A percentile compares a stretch with the other conserved stretches of the same genome.
These are phyloP conservation scores for Neurospora sp. DNA, from an alignment of 495 filamentous ascomycete species.

Conservation along the genomic window DNA sequence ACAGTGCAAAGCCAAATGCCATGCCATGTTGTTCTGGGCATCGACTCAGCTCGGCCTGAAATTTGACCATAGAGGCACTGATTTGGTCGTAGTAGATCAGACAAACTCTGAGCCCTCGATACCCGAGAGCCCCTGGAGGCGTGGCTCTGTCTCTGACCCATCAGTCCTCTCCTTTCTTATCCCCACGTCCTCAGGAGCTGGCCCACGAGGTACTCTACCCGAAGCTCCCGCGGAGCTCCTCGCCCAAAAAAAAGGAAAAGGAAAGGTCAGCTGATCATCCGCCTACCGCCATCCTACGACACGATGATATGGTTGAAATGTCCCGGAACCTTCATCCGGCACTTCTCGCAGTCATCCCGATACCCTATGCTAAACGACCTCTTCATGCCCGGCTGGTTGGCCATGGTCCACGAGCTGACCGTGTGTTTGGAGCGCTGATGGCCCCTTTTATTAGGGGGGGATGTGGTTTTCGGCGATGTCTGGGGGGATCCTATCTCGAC, in stretches of 20 bases:
- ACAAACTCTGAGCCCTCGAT: neutral
- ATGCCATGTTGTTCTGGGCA: neutral
- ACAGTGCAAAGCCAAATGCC: neutral
- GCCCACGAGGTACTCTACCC: neutral
- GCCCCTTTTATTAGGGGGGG: slow-evolving; percentile 21
- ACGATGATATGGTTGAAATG: slow-evolving; percentile 80
- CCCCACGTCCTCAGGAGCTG: neutral
- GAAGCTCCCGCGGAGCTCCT: neutral
- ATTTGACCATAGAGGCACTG: neutral
- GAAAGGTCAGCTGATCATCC: neutral
- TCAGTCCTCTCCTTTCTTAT: neutral
- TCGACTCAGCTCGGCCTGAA: neutral
- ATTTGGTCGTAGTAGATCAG: neutral
- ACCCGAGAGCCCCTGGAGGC: neutral
- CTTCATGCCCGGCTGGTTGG: slow-evolving; percentile 47
- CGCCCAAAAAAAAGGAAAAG: neutral
- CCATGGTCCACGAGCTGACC: slow-evolving; percentile 35
- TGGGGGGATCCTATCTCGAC: slow-evolving; percentile 7
- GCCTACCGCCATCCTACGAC: slow-evolving; percentile 27
- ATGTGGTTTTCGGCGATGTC: slow-evolving; percentile 21
- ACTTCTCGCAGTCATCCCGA: slow-evolving; percentile 79
- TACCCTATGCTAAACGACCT: slow-evolving; percentile 73
- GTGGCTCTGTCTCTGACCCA: neutral
- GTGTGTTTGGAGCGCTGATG: slow-evolving; percentile 39
- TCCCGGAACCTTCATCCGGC: slow-evolving; percentile 64